These are phyloP conservation scores for Lobulomyces angularis DNA, from an alignment of 192 early-diverging fungal species.

Conservation along the genomic window DNA sequence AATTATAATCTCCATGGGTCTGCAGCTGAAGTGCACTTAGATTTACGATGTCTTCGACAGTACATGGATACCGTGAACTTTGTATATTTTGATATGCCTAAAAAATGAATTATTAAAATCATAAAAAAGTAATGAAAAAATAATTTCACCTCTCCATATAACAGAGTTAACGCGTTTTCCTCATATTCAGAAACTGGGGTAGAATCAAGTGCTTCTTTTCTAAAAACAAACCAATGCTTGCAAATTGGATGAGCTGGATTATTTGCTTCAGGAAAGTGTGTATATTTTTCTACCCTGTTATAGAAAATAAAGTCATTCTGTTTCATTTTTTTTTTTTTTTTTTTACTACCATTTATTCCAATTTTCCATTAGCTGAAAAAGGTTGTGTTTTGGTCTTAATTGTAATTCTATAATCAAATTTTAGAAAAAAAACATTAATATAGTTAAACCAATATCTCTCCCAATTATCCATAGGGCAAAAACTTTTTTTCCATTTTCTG, in stretches of 20 bases:
- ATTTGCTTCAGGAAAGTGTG: conserved; percentile 39
- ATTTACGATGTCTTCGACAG: conserved; percentile 22
- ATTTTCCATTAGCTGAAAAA: conserved; percentile 30
- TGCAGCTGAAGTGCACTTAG: conserved; percentile 37
- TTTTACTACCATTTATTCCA: conserved; percentile 24
- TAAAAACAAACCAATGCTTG: conserved; percentile 41
- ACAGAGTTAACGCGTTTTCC: conserved; percentile 20
- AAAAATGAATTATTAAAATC: conserved; percentile 1
- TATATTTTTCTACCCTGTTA: conserved; percentile 36
- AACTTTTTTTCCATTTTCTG: conserved; percentile 10
- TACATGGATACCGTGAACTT: conserved; percentile 34
- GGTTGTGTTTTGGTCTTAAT: conserved; percentile 28
- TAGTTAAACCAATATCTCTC: conserved; percentile 44
- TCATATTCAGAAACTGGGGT: conserved; percentile 19
- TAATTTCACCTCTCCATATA: conserved; percentile 38
- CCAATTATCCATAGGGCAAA: conserved; percentile 44
- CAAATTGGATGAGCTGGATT: conserved; percentile 35
- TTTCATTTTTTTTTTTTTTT: not conserved
- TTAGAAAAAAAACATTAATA: conserved; percentile 9
- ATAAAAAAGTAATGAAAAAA: conserved; percentile 5
- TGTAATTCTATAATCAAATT: conserved; percentile 31
- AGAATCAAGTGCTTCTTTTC: conserved; percentile 30
- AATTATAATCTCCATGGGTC: conserved; percentile 28
- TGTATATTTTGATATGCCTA: conserved; percentile 42
- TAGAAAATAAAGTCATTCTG: conserved; percentile 3